Evolutionary conservation across 495 filamentous ascomycete species (phyloP).

Genomic region (Penicillium argentinense): DNA sequence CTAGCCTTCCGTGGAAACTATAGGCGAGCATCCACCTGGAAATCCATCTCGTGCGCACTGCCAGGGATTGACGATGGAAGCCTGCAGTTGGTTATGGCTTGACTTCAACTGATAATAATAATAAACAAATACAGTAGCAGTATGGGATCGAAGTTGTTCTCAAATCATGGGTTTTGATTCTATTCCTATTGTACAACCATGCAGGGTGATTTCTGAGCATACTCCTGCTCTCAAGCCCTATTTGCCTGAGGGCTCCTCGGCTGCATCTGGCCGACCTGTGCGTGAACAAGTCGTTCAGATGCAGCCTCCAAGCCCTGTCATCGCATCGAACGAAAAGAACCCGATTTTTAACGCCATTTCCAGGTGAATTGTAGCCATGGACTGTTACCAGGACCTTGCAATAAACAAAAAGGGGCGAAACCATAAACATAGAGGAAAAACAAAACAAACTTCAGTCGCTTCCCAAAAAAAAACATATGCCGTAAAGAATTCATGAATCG

Average conservation of each 20-base stretch:
- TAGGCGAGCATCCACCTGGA: too few species aligned
- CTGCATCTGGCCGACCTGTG: neutral
- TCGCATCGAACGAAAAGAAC: neutral
- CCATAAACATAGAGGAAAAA: slow-evolving; percentile 3
- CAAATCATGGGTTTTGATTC: slow-evolving; percentile 5
- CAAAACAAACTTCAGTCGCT: slow-evolving; percentile 15
- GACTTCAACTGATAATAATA: too few species aligned
- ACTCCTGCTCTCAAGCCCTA: slow-evolving; percentile 5
- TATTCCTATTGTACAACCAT: slow-evolving; percentile 26
- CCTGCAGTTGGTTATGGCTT: too few species aligned
- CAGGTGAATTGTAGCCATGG: slow-evolving; percentile 1
- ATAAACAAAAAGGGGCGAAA: neutral
- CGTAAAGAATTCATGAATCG: slow-evolving; percentile 35
- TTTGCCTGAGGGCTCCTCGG: neutral
- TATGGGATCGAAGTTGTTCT: too few species aligned
- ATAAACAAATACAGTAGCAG: too few species aligned
- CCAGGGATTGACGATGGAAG: too few species aligned
- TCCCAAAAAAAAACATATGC: slow-evolving; percentile 14
- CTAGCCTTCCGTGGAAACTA: too few species aligned
- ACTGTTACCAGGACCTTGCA: neutral
- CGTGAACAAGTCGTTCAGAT: neutral
- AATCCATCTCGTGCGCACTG: too few species aligned
- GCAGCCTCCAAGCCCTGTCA: neutral
- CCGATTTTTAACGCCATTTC: slow-evolving; percentile 14
- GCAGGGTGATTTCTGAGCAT: slow-evolving; percentile 14